phyloP scores from a whole-genome alignment of 495 filamentous ascomycete species.

The Niebla homalea region DNA sequence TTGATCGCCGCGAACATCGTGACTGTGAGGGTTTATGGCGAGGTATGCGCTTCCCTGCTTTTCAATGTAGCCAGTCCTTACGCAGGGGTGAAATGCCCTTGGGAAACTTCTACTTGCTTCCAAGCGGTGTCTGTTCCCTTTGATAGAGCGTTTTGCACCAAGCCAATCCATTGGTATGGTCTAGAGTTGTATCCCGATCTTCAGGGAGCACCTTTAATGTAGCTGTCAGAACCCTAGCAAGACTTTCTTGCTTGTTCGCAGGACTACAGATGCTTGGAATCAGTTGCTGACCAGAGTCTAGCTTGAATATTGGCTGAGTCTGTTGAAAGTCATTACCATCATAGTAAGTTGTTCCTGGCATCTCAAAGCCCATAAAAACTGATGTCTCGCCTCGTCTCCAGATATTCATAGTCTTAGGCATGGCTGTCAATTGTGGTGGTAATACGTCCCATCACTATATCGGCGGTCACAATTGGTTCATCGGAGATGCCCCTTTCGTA shows the following conservation, averaged over 20 bases:
- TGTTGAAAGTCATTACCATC: slow-evolving; percentile 43
- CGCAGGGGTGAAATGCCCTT: not conserved
- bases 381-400: slow-evolving; percentile 10
- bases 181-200: too few relatives aligned
- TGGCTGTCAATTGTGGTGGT: slow-evolving; percentile 37
- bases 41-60: slow-evolving; percentile 22
- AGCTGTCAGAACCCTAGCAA: too few relatives aligned
- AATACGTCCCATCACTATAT: slow-evolving; percentile 34
- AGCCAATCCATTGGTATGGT: too few relatives aligned
- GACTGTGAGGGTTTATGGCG: slow-evolving; percentile 40
- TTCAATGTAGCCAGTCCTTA: too few relatives aligned
- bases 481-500: slow-evolving; percentile 39
- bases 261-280: too few relatives aligned
- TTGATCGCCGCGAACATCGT: slow-evolving; percentile 36
- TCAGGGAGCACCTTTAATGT: too few relatives aligned
- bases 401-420: slow-evolving; percentile 42
- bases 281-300: slow-evolving; percentile 12
- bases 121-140: too few relatives aligned
- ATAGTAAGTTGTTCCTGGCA: slow-evolving; percentile 23
- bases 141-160: too few relatives aligned
- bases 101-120: too few relatives aligned
- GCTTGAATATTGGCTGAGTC: slow-evolving; percentile 42
- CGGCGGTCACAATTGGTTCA: slow-evolving; percentile 32
- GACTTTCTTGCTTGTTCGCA: too few relatives aligned
- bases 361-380: not conserved